Evolutionary conservation across 1,139 yeast genomes (phyloP).

Genomic region (Yamadazyma conglobata): DNA sequence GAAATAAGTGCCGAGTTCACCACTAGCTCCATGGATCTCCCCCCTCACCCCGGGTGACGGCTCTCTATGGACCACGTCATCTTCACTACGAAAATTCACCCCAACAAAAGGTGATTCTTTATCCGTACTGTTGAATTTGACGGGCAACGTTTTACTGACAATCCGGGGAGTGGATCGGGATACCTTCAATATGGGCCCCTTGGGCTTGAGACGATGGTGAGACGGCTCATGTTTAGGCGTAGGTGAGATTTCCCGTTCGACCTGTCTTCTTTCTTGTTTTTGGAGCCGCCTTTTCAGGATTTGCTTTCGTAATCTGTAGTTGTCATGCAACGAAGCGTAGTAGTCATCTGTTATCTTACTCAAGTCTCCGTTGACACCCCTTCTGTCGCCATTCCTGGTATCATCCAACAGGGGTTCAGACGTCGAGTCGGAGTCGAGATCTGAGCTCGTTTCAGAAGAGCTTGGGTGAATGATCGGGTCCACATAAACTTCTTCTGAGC

Average conservation of each 20-base stretch:
- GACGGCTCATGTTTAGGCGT: conserved; percentile 46
- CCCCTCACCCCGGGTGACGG: no score
- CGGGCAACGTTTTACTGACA: not conserved
- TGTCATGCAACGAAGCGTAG: conserved; percentile 12
- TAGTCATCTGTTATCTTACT: conserved; percentile 13
- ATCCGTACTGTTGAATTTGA: no score
- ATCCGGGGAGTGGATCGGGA: not conserved
- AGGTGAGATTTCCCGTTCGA: conserved; percentile 24
- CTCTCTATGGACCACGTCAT: no score
- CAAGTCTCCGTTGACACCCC: conserved; percentile 6
- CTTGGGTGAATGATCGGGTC: conserved; percentile 15
- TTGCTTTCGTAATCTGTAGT: conserved; percentile 15
- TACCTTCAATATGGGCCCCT: conserved; percentile 36
- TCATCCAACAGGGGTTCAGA: not conserved
- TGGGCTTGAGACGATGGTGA: conserved; percentile 41
- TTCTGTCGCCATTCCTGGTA: conserved; percentile 12
- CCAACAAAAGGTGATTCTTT: no score
- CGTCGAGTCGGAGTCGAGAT: conserved; percentile 24
- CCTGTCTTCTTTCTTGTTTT: conserved; percentile 1
- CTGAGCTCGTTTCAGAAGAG: no score
- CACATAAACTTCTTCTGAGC: conserved; percentile 20
- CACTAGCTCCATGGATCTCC: no score
- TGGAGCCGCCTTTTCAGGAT: conserved; percentile 5
- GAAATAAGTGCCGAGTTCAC: no score
- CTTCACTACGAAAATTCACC: no score